Evolutionary conservation across 257 asterid genomes (phyloP).

Genomic region (Solanum ossicruentum): DNA sequence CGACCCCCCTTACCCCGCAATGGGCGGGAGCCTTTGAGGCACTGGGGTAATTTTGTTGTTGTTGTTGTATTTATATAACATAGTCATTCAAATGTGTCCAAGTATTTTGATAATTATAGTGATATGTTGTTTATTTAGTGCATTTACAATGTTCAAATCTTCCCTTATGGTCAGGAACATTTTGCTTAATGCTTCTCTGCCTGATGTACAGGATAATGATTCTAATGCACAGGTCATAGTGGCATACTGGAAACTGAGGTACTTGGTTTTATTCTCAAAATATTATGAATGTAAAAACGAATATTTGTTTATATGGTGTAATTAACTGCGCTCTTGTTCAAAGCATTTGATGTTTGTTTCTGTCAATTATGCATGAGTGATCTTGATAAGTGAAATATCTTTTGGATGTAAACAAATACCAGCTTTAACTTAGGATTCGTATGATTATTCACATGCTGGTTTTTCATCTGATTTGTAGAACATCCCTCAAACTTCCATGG

Average conservation of each 20-base stretch:
- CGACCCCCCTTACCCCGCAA: no score
- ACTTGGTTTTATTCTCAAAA: not conserved
- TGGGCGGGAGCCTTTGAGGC: no score
- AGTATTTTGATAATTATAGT: not conserved
- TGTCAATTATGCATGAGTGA: not conserved
- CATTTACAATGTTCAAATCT: not conserved
- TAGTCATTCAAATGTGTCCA: not conserved
- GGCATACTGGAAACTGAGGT: conserved; percentile 83
- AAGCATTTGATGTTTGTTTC: not conserved
- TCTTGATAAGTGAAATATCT: not conserved
- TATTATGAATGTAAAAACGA: not conserved
- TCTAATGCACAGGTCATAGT: conserved; percentile 19
- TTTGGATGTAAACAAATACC: not conserved
- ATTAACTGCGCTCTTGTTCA: not conserved
- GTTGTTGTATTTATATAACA: not conserved
- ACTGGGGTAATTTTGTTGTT: no score
- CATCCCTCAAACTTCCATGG: conserved; percentile 77
- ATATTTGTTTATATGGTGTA: not conserved
- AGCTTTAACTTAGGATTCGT: not conserved
- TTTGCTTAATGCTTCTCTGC: not conserved
- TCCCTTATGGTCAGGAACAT: not conserved
- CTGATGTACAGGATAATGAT: conserved; percentile 32
- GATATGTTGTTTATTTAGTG: not conserved
- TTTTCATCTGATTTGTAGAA: conserved; percentile 26
- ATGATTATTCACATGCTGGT: not conserved